phyloP scores from a whole-genome alignment of 2,329 filamentous ascomycete genomes.

The Fusarium longipes region DNA sequence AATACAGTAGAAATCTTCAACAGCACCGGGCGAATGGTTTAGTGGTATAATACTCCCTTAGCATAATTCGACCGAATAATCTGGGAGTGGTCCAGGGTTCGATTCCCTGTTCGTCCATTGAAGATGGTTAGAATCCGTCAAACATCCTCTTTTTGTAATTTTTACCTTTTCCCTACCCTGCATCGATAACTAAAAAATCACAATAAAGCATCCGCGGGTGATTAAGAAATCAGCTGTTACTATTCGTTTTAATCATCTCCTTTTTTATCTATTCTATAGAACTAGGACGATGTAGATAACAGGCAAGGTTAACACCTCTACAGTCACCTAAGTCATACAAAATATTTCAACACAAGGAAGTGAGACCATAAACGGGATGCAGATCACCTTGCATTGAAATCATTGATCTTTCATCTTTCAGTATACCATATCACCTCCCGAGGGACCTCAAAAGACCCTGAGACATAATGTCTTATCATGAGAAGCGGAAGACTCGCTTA shows the following conservation, averaged over 20 bases:
- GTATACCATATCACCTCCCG: background rate
- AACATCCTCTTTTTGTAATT: conserved; percentile 29
- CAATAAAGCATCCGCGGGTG: background rate
- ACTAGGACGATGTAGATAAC: background rate
- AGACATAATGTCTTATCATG: conserved; percentile 30
- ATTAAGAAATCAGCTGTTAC: background rate
- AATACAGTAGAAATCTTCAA: rapidly evolving
- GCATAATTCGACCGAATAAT: conserved; percentile 39
- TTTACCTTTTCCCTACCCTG: background rate
- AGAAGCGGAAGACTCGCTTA: conserved; percentile 42
- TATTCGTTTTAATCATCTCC: background rate
- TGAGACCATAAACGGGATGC: too few relatives aligned
- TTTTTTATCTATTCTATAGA: background rate
- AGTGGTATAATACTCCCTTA: conserved; percentile 51
- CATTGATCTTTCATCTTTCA: background rate
- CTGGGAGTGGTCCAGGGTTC: conserved; percentile 49
- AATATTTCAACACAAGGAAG: background rate
- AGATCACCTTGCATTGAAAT: too few relatives aligned
- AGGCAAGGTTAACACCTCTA: too few relatives aligned
- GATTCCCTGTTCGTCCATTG: conserved; percentile 49
- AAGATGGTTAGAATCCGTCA: conserved; percentile 38
- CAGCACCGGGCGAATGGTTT: conserved; percentile 47
- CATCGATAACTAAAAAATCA: background rate
- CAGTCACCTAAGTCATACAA: background rate
- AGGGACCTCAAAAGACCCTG: conserved; percentile 8